Conservation (phyloP, 306 rosid genomes). For the Glycine soja region DNA sequence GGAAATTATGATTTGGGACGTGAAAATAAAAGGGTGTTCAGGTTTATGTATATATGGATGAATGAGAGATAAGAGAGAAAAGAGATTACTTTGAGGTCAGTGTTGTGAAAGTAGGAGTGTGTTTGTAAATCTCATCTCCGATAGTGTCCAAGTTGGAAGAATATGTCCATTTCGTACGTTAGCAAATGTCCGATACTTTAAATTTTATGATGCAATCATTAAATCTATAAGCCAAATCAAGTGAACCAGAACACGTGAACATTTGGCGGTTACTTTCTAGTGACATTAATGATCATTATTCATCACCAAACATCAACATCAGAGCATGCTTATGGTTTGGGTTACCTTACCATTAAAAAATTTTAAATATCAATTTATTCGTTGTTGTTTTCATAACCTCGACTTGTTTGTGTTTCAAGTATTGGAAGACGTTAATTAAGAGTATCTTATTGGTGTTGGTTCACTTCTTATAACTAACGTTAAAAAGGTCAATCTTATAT, state of each 20-base stretch:
- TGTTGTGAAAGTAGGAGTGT: conserved; percentile 10
- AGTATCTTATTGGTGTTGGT: conserved; percentile 49
- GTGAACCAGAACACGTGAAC: conserved; percentile 33
- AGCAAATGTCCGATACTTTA: conserved; percentile 41
- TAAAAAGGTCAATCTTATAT: conserved; percentile 34
- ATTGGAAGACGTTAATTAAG: conserved; percentile 32
- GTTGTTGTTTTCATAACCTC: conserved; percentile 22
- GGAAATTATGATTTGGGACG: conserved; percentile 34
- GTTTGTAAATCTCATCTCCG: conserved; percentile 24
- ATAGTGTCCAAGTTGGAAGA: conserved; percentile 55
- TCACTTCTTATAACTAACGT: conserved; percentile 43
- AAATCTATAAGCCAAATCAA: conserved; percentile 39
- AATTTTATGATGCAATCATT: conserved; percentile 37
- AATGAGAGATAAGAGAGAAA: too few species aligned
- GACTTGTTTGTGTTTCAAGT: conserved; percentile 45
- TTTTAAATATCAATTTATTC: not conserved
- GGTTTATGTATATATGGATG: conserved; percentile 43
- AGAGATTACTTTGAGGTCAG: conserved; percentile 43
- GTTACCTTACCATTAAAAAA: conserved; percentile 40
- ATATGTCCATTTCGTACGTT: conserved; percentile 54
- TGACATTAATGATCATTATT: conserved; percentile 42
- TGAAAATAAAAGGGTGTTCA: not conserved
- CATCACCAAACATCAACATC: conserved; percentile 45
- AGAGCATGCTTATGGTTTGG: conserved; percentile 42
- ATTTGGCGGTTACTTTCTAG: conserved; percentile 46